A percentile compares a stretch with the other conserved stretches of the same genome.
Evolutionary conservation across 2,329 filamentous ascomycete species (phyloP).

Genomic region (Penicillium palitans): DNA sequence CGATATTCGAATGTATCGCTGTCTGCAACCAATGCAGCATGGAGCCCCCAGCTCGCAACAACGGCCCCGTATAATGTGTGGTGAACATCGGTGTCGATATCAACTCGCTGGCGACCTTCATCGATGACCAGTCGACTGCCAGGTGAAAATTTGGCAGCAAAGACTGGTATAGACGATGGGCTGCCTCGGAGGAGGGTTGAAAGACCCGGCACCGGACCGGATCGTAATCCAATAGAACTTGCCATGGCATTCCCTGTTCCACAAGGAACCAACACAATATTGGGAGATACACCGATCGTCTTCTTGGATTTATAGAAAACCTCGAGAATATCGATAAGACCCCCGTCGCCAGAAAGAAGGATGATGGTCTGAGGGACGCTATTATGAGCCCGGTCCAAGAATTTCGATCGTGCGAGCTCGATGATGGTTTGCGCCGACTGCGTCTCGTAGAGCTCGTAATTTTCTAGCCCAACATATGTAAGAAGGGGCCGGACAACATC

Average conservation of each 20-base stretch:
- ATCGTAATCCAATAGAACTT: conserved; percentile 39
- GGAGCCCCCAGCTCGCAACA: conserved; percentile 86
- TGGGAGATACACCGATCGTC: conserved; percentile 50
- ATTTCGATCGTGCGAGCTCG: conserved; percentile 57
- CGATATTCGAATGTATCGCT: conserved; percentile 83
- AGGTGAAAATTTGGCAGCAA: conserved; percentile 61
- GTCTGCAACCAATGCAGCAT: conserved; percentile 84
- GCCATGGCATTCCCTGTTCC: conserved; percentile 52
- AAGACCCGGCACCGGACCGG: conserved; percentile 45
- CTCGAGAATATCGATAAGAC: conserved; percentile 79
- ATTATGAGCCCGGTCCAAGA: conserved; percentile 53
- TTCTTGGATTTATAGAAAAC: conserved; percentile 46
- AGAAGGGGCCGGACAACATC: conserved; percentile 59
- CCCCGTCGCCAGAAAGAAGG: conserved; percentile 84
- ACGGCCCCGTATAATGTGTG: conserved; percentile 67
- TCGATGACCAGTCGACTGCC: conserved; percentile 52
- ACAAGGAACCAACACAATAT: conserved; percentile 56
- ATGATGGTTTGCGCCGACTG: conserved; percentile 63
- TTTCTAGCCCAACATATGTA: conserved; percentile 44
- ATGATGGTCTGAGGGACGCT: conserved; percentile 63
- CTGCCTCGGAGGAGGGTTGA: conserved; percentile 61
- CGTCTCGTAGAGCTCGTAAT: conserved; percentile 63
- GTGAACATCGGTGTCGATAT: conserved; percentile 27
- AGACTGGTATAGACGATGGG: conserved; percentile 59
- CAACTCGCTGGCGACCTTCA: conserved; percentile 47